A percentile compares a stretch with the other conserved stretches of the same genome.
These are phyloP conservation scores for Herpotrichia juniperi DNA, from an alignment of 2,329 filamentous ascomycete genomes.

Conservation along the genomic window DNA sequence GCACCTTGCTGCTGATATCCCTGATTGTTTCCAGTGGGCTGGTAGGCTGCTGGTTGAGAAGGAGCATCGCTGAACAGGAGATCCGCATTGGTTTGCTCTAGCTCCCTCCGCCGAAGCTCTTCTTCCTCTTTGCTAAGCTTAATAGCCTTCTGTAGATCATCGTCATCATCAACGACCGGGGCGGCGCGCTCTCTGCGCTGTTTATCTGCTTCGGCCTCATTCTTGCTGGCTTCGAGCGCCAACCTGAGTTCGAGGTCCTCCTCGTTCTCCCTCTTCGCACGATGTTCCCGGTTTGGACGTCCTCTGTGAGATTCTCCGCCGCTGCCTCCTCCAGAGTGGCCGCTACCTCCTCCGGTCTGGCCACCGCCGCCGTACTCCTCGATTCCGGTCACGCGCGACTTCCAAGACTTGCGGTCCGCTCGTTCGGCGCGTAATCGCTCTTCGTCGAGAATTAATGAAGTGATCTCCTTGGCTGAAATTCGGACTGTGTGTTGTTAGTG, in stretches of 20 bases:
- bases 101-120: constrained; percentile 80
- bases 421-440: constrained; percentile 89
- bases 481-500: constrained; percentile 68
- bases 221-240: constrained; percentile 93
- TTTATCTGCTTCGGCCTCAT: constrained; percentile 89
- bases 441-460: constrained; percentile 88
- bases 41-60: constrained; percentile 68
- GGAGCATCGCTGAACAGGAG: constrained; percentile 85
- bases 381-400: constrained; percentile 90
- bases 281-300: constrained; percentile 50
- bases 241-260: constrained; percentile 85
- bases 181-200: constrained; percentile 67
- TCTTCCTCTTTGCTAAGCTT: constrained; percentile 95
- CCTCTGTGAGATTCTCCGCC: constrained; percentile 24
- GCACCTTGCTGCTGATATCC: constrained; percentile 96
- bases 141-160: constrained; percentile 93
- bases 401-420: constrained; percentile 92
- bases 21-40: constrained; percentile 90
- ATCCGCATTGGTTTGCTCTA: constrained; percentile 83
- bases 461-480: constrained; percentile 94
- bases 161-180: constrained; percentile 66
- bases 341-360: constrained; percentile 48
- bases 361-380: constrained; percentile 72
- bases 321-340: constrained; percentile 44
- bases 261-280: constrained; percentile 72